Base-by-base conservation (phyloP, 306 rosid species). In the Abrus pulchellus region DNA sequence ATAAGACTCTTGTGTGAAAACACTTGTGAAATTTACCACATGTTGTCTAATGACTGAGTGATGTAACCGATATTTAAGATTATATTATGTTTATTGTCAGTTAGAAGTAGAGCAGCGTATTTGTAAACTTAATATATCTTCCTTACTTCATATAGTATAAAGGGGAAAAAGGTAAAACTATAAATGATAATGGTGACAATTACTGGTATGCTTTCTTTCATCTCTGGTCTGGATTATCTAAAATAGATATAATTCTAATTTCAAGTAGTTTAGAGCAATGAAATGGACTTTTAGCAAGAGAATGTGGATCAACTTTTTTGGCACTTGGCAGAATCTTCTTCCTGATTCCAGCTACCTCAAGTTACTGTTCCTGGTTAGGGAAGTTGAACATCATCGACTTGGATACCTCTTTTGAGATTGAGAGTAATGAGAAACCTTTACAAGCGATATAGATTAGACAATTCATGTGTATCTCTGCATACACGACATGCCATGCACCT, bases 291-390 rank as follows among this genome's bases (percentile, higher is more conserved):
- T 78, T 73, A 38, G 55, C 49, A 64, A 12, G 70, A 2, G 85
- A 81, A 72, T 77, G 63, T 60, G 64, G 81, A 64, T 81, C 83
- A 75, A 78, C 48, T 65, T 70, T 73, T 78, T 77, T 68, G 86
- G 83, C 81, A 66, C 73, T 73, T 74, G 83, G 85, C 80, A 73
- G 83, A 83, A 65, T 73, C 80, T 79, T 71, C 76, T 80, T 52
- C 80, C 76, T 60, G 79, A 80, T 45, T 78, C 67, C 76, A 75
- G 79, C 80, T 56, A 62, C 72, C 83, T 69, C 62, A 74, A 80
- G 82, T 83, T 71, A 56, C 83, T 73, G 72, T 80, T 75, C 80
- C 80, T 77, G 71, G 77, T 75, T 64, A 40, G 57, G 52, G 67
- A 78, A 33, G 57, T 59, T 49, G 83, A 68, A 36, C 69, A 50